phyloP scores from a whole-genome alignment of 1,284 basidiomycete genomes.

The Cystobasidium slooffiae region DNA sequence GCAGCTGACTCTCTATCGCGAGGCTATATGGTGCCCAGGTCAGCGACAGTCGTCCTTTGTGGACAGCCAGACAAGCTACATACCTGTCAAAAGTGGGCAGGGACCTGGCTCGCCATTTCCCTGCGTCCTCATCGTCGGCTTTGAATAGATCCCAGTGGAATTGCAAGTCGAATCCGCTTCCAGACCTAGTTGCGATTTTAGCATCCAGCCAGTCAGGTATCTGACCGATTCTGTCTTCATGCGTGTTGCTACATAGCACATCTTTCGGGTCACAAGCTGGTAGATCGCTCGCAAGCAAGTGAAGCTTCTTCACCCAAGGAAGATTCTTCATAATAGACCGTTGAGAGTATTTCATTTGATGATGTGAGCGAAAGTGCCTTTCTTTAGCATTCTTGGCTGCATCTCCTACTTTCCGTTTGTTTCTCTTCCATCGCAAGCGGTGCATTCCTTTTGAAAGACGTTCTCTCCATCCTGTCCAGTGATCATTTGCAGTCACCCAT shows the following conservation, averaged over 20 bases:
- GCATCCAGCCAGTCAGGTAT: slow-evolving; percentile 27
- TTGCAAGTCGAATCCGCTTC: slow-evolving; percentile 13
- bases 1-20: slow-evolving; percentile 37
- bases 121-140: slow-evolving; percentile 15
- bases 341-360: slow-evolving; percentile 27
- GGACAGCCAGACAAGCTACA: not conserved
- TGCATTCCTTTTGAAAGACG: not conserved
- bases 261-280: slow-evolving; percentile 28
- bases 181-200: not conserved
- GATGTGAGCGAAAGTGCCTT: slow-evolving; percentile 31
- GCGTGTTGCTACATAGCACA: not conserved
- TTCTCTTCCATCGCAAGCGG: not conserved
- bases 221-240: slow-evolving; percentile 14
- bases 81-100: slow-evolving; percentile 37
- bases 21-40: slow-evolving; percentile 1
- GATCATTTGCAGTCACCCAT: slow-evolving; percentile 19
- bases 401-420: not conserved
- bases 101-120: slow-evolving; percentile 4
- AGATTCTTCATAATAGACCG: slow-evolving; percentile 26
- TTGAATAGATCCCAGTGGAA: slow-evolving; percentile 31
- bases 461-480: slow-evolving; percentile 34
- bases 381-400: slow-evolving; percentile 13
- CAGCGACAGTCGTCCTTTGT: not conserved
- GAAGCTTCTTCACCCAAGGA: slow-evolving; percentile 7
- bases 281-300: slow-evolving; percentile 21